Conservation (phyloP, 2,329 filamentous ascomycete species). For the Pestalotiopsis sp. region DNA sequence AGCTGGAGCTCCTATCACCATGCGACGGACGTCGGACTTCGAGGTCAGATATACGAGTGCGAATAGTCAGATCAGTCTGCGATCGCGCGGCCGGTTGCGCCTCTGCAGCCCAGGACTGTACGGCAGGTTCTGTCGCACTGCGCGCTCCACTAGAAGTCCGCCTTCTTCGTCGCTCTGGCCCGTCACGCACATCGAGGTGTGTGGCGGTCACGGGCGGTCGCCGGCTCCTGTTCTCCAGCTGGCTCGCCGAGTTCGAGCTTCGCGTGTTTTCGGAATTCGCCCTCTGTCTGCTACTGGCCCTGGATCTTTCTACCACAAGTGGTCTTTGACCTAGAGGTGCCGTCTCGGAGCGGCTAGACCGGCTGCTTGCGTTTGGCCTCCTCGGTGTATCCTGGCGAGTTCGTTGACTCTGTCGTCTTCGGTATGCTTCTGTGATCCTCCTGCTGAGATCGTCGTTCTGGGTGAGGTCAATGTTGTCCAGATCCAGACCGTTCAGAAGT, state of each 20-base stretch:
- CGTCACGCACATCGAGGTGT: slow-evolving; percentile 52
- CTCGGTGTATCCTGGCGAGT: slow-evolving; percentile 50
- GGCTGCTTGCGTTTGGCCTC: slow-evolving; percentile 44
- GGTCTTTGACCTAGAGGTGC: slow-evolving; percentile 29
- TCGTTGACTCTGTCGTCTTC: slow-evolving; percentile 71
- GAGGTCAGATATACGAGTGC: slow-evolving; percentile 43
- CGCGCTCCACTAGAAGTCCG: slow-evolving; percentile 59
- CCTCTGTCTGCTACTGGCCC: slow-evolving; percentile 29
- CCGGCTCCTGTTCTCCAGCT: slow-evolving; percentile 52
- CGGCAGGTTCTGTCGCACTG: slow-evolving; percentile 53
- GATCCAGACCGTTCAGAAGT: slow-evolving; percentile 82
- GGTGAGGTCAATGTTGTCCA: slow-evolving; percentile 81
- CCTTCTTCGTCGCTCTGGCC: slow-evolving; percentile 48
- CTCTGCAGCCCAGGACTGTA: slow-evolving; percentile 42
- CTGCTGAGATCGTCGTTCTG: slow-evolving; percentile 91
- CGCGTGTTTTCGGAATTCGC: slow-evolving; percentile 33
- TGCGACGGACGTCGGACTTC: slow-evolving; percentile 41
- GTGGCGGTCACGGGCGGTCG: slow-evolving; percentile 53
- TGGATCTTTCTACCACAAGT: slow-evolving; percentile 24
- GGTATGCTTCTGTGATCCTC: slow-evolving; percentile 86
- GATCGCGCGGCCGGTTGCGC: slow-evolving; percentile 60
- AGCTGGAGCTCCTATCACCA: slow-evolving; percentile 45
- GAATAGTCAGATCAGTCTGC: slow-evolving; percentile 63
- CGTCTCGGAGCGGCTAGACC: slow-evolving; percentile 39
- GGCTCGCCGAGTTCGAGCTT: slow-evolving; percentile 42